Evolutionary conservation across 2,329 filamentous ascomycete genomes (phyloP), one percentile per base, ranked within the genome.

Genomic region (Cercospora janseana): DNA sequence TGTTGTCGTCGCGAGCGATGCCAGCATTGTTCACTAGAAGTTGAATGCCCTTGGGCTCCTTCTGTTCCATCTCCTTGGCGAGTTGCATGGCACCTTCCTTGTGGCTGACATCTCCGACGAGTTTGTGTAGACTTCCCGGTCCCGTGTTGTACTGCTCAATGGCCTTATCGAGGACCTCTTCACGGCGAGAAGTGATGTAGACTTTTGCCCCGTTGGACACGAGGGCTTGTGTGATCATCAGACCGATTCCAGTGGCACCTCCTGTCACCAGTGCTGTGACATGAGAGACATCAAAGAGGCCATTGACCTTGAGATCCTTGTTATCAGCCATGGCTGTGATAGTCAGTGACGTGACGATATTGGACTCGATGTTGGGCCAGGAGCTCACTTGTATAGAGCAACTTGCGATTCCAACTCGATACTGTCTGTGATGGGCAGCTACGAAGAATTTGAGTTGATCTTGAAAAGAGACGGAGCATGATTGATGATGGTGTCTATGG

Each of bases 11-110:
- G 24, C 70, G 68, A 10, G 78, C 76, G 47, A 79, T 71, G 1
- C 78, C 76, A 6, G 76, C 76, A 46, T 78, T 79, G 62, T 79
- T 79, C 15, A 79, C 74, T 5, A 79, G 69, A 37, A 81, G 61
- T 49, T 81, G 76, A 23, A 81, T 75, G 3, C 77, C 77, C 6
- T 74, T 72, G 1, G 41, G 66, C 58, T 81, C 78, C 51, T 75
- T 74, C 50, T 67, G 52, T 41, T 63, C 60, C 8, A 75, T 57
- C 47, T 72, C 69, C 28, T 70, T 65, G 31, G 69, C 70, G 9
- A 74, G 63, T 15, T 68, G 63, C 42, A 72, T 61, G n/a, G 69
- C 62, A 6, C 77, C 76, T 7, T 75, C 69, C 56, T 80, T 80
- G 13, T 72, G 71, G 54, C 73, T 75, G 28, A 78, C 71, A 56